A percentile compares a stretch with the other conserved stretches of the same genome.
Evolutionary conservation across 2,329 filamentous ascomycete genomes (phyloP).

Genomic region (Colletotrichum coccodes): DNA sequence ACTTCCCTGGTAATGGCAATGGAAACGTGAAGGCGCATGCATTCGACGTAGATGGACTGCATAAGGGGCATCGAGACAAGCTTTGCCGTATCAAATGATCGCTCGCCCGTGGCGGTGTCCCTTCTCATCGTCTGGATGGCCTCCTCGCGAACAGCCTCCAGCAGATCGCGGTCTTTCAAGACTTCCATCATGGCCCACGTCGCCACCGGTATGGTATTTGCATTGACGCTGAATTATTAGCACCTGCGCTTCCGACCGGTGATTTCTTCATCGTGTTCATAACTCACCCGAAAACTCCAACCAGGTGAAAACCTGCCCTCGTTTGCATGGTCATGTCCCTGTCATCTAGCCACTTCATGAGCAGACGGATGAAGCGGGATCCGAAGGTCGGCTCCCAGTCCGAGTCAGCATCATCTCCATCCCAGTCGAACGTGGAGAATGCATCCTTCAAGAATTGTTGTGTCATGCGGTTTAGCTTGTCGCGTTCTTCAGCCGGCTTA

Average conservation of each 20-base stretch:
- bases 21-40: slow-evolving; percentile 38
- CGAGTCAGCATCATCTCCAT: slow-evolving; percentile 22
- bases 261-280: accelerated
- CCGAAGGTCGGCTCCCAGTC: slow-evolving; percentile 44
- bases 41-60: slow-evolving; percentile 41
- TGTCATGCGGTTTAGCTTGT: slow-evolving; percentile 29
- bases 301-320: slow-evolving; percentile 22
- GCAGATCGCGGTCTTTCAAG: slow-evolving; percentile 36
- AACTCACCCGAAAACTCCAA: slow-evolving; percentile 18
- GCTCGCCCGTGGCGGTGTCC: slow-evolving; percentile 29
- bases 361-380: slow-evolving; percentile 35
- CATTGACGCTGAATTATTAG: slow-evolving; percentile 34
- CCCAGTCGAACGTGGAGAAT: slow-evolving; percentile 35
- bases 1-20: slow-evolving; percentile 39
- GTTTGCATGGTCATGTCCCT: slow-evolving; percentile 31
- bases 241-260: too few species aligned
- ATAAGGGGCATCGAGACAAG: slow-evolving; percentile 38
- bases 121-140: slow-evolving; percentile 13
- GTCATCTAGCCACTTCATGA: slow-evolving; percentile 35
- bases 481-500: slow-evolving; percentile 28
- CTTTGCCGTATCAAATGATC: slow-evolving; percentile 32
- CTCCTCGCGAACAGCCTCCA: slow-evolving; percentile 37
- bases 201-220: slow-evolving; percentile 41
- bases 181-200: slow-evolving; percentile 43
- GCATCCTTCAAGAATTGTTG: slow-evolving; percentile 24